Base-by-base conservation (phyloP, 2,329 filamentous ascomycete species). In the Allantophomopsis lycopodina region DNA sequence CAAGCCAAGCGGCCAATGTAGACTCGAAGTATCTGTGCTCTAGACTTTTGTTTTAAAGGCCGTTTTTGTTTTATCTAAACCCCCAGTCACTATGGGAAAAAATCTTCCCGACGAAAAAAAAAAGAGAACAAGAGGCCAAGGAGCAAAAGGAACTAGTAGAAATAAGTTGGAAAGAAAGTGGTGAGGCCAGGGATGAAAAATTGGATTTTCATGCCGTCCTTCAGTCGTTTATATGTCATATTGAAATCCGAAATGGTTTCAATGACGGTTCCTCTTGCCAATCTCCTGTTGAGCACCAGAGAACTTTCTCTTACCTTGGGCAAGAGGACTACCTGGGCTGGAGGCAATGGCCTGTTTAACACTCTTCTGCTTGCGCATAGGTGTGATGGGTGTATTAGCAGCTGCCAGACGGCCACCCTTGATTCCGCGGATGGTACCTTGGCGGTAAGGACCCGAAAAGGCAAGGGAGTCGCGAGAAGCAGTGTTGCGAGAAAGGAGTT, bases 351-450 rank as follows among this genome's bases (percentile, higher is more conserved):
- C 31, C 7, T 35, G 17, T 11, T 30, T 30, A 7, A 32, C 14
- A 31, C 5, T 13, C 39, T 44, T 48, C 5, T 45, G 46, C 44
- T 76, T 72, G 38, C 79, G 71, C 36, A 73, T 64, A 2, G 79
- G 79, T 3, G 79, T 83, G 44, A 83, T 70, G n/a, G 79, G 78
- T 2, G 74, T 69, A 32, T 74, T 73, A 32, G 76, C 78, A 28
- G 76, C 77, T 42, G 71, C 69, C 46, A 83, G 70, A 42, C 79
- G 71, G 47, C 79, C 79, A 39, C 71, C 69, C 53, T 79, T 76
- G 52, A 81, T 71, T 37, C 76, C 76, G 40, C 70, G 67, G 34
- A 80, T 63, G 2, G 73, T 71, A 33, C 74, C 71, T 59, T 71
- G 61, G 54, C 74, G 66, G 58, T 77, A 71, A 6, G 73, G 68